phyloP scores from a whole-genome alignment of 768 basidiomycete genomes.

The Pilatotrama ljubarskyi region DNA sequence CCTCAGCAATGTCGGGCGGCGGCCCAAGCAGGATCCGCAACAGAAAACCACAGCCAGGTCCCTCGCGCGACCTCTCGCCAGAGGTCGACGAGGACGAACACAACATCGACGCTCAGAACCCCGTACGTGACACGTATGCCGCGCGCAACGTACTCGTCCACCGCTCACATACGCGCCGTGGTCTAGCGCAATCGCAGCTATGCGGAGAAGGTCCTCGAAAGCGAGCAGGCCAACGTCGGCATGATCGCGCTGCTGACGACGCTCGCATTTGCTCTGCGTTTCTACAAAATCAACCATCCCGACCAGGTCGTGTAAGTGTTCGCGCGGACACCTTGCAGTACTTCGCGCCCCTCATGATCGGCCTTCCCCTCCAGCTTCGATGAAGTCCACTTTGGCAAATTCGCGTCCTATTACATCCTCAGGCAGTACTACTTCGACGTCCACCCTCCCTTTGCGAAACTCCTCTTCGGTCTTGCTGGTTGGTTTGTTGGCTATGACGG shows the following conservation, averaged over 20 bases:
- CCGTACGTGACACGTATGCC: conserved; percentile 27
- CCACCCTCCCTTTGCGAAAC: conserved; percentile 95
- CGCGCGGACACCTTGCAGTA: background rate
- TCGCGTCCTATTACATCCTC: conserved; percentile 90
- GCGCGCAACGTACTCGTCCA: background rate
- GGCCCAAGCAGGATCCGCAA: conserved; percentile 14
- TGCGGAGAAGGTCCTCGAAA: conserved; percentile 63
- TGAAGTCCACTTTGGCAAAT: conserved; percentile 98
- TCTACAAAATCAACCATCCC: conserved; percentile 93
- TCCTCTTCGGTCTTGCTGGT: conserved; percentile 90
- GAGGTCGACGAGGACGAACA: conserved; percentile 23
- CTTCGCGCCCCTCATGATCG: conserved; percentile 10
- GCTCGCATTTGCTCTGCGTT: conserved; percentile 79
- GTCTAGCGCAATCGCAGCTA: conserved; percentile 55
- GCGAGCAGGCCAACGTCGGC: conserved; percentile 57
- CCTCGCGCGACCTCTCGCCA: conserved; percentile 3
- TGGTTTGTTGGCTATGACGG: conserved; percentile 98
- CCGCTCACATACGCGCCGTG: background rate
- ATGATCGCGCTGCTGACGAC: conserved; percentile 67
- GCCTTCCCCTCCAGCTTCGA: conserved; percentile 65
- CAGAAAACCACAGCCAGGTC: background rate
- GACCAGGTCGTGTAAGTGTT: conserved; percentile 87
- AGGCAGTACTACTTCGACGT: conserved; percentile 99
- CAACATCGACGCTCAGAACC: conserved; percentile 15
- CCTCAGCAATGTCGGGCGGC: conserved; percentile 22